phyloP scores from a whole-genome alignment of 208 protist genomes.

The Leishmania braziliensis region DNA sequence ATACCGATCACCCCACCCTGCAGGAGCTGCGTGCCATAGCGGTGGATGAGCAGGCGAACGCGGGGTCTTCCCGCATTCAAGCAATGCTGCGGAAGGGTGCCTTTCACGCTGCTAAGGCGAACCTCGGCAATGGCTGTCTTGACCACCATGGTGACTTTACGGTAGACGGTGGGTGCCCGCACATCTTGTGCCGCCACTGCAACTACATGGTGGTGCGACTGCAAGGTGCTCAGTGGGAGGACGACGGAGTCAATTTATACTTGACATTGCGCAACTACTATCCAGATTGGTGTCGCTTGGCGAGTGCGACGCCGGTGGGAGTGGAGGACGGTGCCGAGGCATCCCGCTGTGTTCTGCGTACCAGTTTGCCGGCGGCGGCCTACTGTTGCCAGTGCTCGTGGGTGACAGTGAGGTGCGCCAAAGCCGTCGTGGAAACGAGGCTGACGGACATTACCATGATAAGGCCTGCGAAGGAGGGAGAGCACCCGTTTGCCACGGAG shows the following conservation, averaged over 20 bases:
- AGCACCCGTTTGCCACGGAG: constrained; percentile 55
- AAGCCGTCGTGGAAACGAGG: constrained; percentile 59
- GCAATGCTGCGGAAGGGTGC: constrained; percentile 49
- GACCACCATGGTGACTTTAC: constrained; percentile 43
- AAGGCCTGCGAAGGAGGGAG: constrained; percentile 3
- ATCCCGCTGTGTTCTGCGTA: constrained; percentile 37
- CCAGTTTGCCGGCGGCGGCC: constrained; percentile 41
- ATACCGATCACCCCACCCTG: constrained; percentile 41
- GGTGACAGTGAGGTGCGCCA: constrained; percentile 54
- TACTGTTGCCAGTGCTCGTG: constrained; percentile 92
- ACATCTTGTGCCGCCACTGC: constrained; percentile 72
- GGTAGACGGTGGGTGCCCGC: constrained; percentile 62
- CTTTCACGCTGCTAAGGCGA: constrained; percentile 52
- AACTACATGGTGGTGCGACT: constrained; percentile 82
- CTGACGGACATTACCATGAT: constrained; percentile 41
- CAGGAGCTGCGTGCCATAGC: constrained; percentile 40
- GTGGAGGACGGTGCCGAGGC: constrained; percentile 16
- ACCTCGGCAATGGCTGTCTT: constrained; percentile 67
- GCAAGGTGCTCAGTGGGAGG: constrained; percentile 75
- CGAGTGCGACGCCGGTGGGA: constrained; percentile 56
- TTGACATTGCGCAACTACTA: constrained; percentile 88
- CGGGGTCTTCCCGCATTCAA: constrained; percentile 5
- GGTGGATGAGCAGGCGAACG: constrained; percentile 30
- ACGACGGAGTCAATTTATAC: constrained; percentile 68
- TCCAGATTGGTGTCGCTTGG: constrained; percentile 85